Evolutionary conservation across 257 asterid genomes (phyloP).

Genomic region (Buddleja alternifolia): DNA sequence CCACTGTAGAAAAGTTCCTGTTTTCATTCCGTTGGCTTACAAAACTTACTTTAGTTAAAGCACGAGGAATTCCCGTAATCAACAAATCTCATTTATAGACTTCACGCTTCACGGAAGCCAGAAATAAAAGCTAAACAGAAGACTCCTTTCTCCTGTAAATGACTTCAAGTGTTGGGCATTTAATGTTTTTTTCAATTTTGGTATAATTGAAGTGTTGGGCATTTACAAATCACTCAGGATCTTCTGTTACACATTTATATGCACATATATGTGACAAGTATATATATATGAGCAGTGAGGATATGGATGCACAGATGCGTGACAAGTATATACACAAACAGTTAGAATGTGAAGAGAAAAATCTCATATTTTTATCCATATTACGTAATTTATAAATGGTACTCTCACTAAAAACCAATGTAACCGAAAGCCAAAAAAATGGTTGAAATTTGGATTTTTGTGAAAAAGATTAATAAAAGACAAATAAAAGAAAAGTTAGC

Average conservation of each 20-base stretch:
- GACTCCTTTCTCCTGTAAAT: not conserved
- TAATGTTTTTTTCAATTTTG: too few species aligned
- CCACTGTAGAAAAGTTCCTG: constrained; percentile 31
- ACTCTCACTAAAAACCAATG: too few species aligned
- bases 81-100: constrained; percentile 11
- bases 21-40: constrained; percentile 23
- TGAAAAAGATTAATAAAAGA: not conserved
- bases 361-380: too few species aligned
- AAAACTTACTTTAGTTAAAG: constrained; percentile 35
- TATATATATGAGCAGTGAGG: too few species aligned
- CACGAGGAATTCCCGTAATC: constrained; percentile 15
- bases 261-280: too few species aligned
- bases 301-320: too few species aligned
- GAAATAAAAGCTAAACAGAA: not conserved
- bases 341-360: too few species aligned
- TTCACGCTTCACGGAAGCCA: constrained; percentile 17
- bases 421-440: not conserved
- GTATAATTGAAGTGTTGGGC: too few species aligned
- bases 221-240: too few species aligned
- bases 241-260: too few species aligned
- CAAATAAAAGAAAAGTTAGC: not conserved
- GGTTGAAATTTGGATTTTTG: not conserved
- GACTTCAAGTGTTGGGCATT: not conserved
- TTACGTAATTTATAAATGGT: too few species aligned
- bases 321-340: too few species aligned